phyloP scores from a whole-genome alignment of 805 yeast species.

The Yamadazyma sp. region DNA sequence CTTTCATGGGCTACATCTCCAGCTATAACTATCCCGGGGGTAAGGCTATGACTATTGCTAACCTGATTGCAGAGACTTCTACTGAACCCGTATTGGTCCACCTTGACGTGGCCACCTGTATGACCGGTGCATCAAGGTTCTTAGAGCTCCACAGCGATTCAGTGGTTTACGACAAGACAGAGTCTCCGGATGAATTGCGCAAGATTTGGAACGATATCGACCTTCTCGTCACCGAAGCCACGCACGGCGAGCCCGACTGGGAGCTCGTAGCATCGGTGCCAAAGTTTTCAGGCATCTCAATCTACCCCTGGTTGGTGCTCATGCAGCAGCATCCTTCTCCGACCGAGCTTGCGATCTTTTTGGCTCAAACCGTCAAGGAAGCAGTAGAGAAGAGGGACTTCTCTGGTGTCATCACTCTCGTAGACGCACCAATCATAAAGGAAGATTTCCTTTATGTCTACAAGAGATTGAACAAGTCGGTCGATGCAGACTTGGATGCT shows the following conservation, averaged over 20 bases:
- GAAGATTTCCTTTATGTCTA: conserved; percentile 30
- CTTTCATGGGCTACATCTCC: conserved; percentile 60
- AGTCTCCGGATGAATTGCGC: conserved; percentile 35
- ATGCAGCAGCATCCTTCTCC: conserved; percentile 8
- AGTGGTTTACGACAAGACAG: conserved; percentile 74
- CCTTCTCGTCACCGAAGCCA: conserved; percentile 21
- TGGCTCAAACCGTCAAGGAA: not conserved
- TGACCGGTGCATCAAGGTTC: conserved; percentile 83
- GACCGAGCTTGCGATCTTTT: conserved; percentile 1
- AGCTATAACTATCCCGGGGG: conserved; percentile 90
- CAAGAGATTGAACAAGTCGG: conserved; percentile 20
- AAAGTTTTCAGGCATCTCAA: conserved; percentile 20
- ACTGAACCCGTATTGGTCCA: conserved; percentile 48
- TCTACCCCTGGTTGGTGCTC: conserved; percentile 17
- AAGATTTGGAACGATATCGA: conserved; percentile 27
- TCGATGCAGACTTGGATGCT: conserved; percentile 2
- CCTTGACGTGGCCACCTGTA: conserved; percentile 76
- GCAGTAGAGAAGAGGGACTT: conserved; percentile 4
- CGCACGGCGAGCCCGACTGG: conserved; percentile 21
- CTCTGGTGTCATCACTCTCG: conserved; percentile 9
- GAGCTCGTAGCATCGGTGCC: conserved; percentile 21
- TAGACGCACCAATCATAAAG: conserved; percentile 21
- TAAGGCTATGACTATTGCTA: conserved; percentile 57
- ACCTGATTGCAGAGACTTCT: conserved; percentile 32
- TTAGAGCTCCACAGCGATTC: conserved; percentile 50